Evolutionary conservation across 164 flowering plant species (phyloP), one percentile per base, ranked within the genome.

Genomic region (Piper longum): DNA sequence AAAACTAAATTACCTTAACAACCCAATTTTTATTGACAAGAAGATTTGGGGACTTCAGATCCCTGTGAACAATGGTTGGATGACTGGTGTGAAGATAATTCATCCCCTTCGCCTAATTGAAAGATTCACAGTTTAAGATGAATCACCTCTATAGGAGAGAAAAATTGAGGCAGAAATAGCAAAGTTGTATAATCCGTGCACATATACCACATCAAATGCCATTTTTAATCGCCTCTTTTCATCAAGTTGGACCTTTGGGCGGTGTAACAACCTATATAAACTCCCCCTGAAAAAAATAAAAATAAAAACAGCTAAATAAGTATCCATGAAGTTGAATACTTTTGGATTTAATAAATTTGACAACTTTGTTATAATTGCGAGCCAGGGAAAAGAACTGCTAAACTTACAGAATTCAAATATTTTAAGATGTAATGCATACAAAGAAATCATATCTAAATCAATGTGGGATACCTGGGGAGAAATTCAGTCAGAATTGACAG

Each of bases 1-100:
- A 8, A 48, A 14, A 48, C 52, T 14, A 48, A 48, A 9, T 19
- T 56, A 89, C 99, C 99, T 95, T 95, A 41, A 95, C 97, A 65
- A 78, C 87, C 99, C 99, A 95, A 62, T 95, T 90, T 74, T 85
- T 95, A 73, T 88, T 97, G 74, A 95, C 97, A 71, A 90, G 99
- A 62, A 95, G 96, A 81, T 95, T 95, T 43, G 95, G 91, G 41
- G 99, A 82, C 73, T 95, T 95, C 70, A 95, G 75, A 78, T 95
- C 99, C 69, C 99, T 86, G 78, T 95, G 99, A 56, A 95, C 99
- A 70, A 95, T 85, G 14, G 93, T 77, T 16, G 99, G 99, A 71
- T 88, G 86, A 76, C 99, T 87, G 51, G 96, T 87, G 73, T 95
- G 99, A 82, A 95, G 77, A 77, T 87, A 95, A 69, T 95, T 95